Evolutionary conservation across 163 green algal species (phyloP), one percentile per base, ranked within the genome.

Genomic region (Scenedesmus sp.): DNA sequence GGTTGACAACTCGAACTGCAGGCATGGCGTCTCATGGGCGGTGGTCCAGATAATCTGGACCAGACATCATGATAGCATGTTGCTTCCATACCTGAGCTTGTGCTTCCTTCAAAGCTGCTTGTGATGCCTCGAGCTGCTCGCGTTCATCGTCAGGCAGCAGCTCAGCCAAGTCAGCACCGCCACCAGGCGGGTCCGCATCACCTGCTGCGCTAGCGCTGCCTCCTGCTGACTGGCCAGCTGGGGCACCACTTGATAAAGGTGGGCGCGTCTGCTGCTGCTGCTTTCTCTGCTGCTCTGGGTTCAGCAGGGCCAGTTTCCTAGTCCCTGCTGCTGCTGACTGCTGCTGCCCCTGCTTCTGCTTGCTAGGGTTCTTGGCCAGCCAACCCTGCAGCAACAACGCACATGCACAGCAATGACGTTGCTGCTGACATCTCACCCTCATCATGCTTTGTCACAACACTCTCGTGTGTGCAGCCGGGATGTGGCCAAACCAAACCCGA

Each of bases 331-430:
- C 85, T 84, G 70, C 51, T 24, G 40, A 30, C 51, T 40, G 42
- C 30, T 42, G n/a, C 85, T 84, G 70, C 18, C 9, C 20, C 12
- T 72, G 15, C 72, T 90, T 86, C 12, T 30, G 81, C 81, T 86
- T 86, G 85, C 33, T 90, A 16, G 85, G 85, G 51, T 90, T 85
- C 16, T 59, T 56, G 40, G 68, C 35, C 5, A 51, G 9, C 85
- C 85, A 89, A 24, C 33, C 65, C 85, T 89, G 85, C 33, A 16
- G 18, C 40, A 24, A 70, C 53, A 78, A 6, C 53, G 33, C 37
- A 46, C 22, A 46, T 35, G 53, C 33, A 79, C 9, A 85, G 0
- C n/a, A n/a, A n/a, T n/a, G n/a, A n/a, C n/a, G n/a, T n/a, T n/a
- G n/a, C n/a, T n/a, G n/a, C n/a, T n/a, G n/a, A n/a, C n/a, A n/a